Base-by-base conservation (phyloP, 768 basidiomycete species). In the Phaeotremella fagi region DNA sequence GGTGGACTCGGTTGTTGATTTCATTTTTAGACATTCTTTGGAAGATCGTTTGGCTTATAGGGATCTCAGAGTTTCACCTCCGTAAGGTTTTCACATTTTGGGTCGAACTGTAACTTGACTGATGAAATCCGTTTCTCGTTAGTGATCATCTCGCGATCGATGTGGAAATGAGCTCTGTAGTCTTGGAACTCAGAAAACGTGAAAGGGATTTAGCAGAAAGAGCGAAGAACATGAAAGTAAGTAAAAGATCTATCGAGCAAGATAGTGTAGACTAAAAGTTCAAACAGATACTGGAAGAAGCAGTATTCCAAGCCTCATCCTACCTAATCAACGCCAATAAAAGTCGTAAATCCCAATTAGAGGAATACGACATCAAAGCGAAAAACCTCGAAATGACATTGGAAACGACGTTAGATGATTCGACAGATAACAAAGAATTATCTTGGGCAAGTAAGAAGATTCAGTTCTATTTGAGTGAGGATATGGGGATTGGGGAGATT, bases 131-230 rank as follows among this genome's bases (percentile, higher is more conserved):
- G n/a, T n/a, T n/a, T n/a, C n/a, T n/a, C n/a, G n/a, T n/a, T n/a
- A 69, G 67, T n/a, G 57, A 64, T 22, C 57, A 70, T 29, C 60
- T 70, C 1, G 51, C 46, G 18, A 48, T 70, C 4, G 68, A 70
- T 41, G 68, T 70, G 11, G 60, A 70, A 45, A 54, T 70, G 54
- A 59, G 59, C 31, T 23, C 52, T 15, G 50, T 57, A 5, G 58
- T 70, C 3, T 48, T 50, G 3, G 62, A 70, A 23, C 48, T 70
- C 4, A 53, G 64, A 18, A 44, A 52, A 18, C 16, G 54, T 22
- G 67, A 69, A 42, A 55, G 41, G 16, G 50, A 60, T 18, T 50
- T 69, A 7, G 47, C 59, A 3, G 31, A 50, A 35, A 57, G 52
- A 37, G 67, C 56, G 3, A 47, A 52, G 14, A 60, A 69, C 15